A percentile compares a stretch with the other conserved stretches of the same genome.
phyloP scores from a whole-genome alignment of 1,139 yeast species.

The Scheffersomyces parashehatae region DNA sequence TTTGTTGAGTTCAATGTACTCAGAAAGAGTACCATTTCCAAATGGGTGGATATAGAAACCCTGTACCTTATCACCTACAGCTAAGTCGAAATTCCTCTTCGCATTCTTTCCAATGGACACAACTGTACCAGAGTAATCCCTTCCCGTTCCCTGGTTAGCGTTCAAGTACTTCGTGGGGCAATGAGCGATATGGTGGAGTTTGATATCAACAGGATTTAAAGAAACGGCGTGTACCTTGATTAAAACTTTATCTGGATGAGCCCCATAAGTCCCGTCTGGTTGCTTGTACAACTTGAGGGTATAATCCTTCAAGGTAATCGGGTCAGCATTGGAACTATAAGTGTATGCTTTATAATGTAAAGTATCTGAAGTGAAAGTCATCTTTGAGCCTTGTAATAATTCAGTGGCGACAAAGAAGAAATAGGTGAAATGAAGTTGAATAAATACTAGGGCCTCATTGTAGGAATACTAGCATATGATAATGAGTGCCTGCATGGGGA shows the following conservation, averaged over 20 bases:
- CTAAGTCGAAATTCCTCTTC: slow-evolving; percentile 28
- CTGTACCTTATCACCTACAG: slow-evolving; percentile 64
- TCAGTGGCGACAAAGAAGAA: too few species aligned
- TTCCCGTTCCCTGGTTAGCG: slow-evolving; percentile 58
- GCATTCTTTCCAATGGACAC: slow-evolving; percentile 55
- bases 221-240: slow-evolving; percentile 61
- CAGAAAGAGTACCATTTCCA: slow-evolving; percentile 54
- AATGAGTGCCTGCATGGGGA: too few species aligned
- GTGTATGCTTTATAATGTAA: slow-evolving; percentile 20
- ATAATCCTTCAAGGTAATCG: slow-evolving; percentile 13
- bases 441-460: too few species aligned
- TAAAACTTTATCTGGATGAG: slow-evolving; percentile 47
- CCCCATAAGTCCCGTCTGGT: slow-evolving; percentile 35
- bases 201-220: slow-evolving; percentile 68
- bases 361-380: slow-evolving; percentile 15
- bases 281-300: slow-evolving; percentile 23
- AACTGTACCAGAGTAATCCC: slow-evolving; percentile 69
- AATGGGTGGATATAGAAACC: slow-evolving; percentile 52
- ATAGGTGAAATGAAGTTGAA: too few species aligned
- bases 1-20: slow-evolving; percentile 40
- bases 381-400: slow-evolving; percentile 1
- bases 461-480: too few species aligned
- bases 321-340: slow-evolving; percentile 12
- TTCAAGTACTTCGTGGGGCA: slow-evolving; percentile 17
- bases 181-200: slow-evolving; percentile 41